Base-by-base conservation (phyloP, 208 protist genomes). In the Leishmania braziliensis region DNA sequence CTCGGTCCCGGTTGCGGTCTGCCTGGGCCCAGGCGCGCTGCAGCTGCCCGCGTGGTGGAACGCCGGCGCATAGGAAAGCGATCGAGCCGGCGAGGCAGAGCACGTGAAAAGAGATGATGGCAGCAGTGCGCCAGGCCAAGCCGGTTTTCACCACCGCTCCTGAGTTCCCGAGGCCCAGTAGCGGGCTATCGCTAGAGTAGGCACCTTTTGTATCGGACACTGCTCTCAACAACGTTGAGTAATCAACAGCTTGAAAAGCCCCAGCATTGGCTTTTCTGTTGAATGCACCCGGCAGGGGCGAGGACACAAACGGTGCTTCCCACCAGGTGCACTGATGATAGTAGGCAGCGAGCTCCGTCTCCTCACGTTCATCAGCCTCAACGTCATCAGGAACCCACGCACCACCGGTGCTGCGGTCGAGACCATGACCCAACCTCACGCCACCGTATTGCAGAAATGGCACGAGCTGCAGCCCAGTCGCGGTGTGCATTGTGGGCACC, bases 21-120 rank as follows among this genome's bases (percentile, higher is more conserved):
- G 85, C 82, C 76, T 93, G 88, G 9, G 84, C 85, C 88, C 89
- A 94, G 26, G 93, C 91, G 33, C 84, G 84, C 60, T 91, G 87
- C 78, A 94, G 84, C 51, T 84, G 88, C 2, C 69, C 80, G 18
- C 93, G 87, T 36, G 83, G 87, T 8, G 83, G 76, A 10, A 92
- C 83, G 43, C 90, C 89, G 69, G 92, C 82, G 54, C 83, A 89
- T 23, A 91, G 50, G 70, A 90, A 87, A 6, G 78, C 88, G n/a
- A 89, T 73, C 4, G 90, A 94, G 12, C 81, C 63, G 26, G 89
- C 83, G 54, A 93, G 84, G 68, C 81, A 89, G 26, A 85, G 58
- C 9, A 88, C 79, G 65, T 94, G 81, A 43, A 94, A 78, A 26
- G 76, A 74, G 66, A 90, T 75, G 48, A 88, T 70, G 29, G 84